Base-by-base conservation (phyloP, 352 stramenopile genomes). In the Peronospora farinosa region DNA sequence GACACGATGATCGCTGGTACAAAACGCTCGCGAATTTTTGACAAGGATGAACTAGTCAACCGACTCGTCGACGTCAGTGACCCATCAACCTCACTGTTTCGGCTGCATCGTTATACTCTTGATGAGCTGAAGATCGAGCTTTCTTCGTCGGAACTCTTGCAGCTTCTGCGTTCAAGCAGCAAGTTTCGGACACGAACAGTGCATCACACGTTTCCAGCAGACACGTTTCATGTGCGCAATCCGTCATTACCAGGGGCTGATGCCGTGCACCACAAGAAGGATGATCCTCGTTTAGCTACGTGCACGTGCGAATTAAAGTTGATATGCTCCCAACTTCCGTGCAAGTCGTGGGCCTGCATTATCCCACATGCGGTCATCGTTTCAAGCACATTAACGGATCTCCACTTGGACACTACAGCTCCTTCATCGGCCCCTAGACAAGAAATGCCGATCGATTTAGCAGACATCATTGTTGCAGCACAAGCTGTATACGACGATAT, bases 81-180 rank as follows among this genome's bases (percentile, higher is more conserved):
- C 11, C 78, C 76, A 27, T 81, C 72, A 10, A 64, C 74, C 6
- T 88, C 78, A 30, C 52, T 90, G 0, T 86, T 76, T 39, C 68
- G 60, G 5, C 47, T 90, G 28, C 72, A 86, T 32, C 74, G 74
- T 6, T 79, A 74, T 44, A 65, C 81, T 32, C 51, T 72, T 23
- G 72, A 87, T 13, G 17, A 62, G 21, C 53, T 90, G 19, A 40
- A 60, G 13, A 50, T 83, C 25, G 48, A 57, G n/a, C 46, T 84
- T 7, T 62, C 74, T 0, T 71, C 64, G 2, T 46, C 59, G 3
- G 54, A 71, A n/a, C 58, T 87, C 33, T 58, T 85, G 33, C 47
- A 57, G 9, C 50, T 81, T 28, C 50, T 89, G 17, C 65, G 57
- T 0, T 62, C 60, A 16, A 46, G 56, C 8, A 40, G 31, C 13